These are phyloP conservation scores for Plasmodium adleri DNA, from an alignment of 169 alveolate species.

Conservation along the genomic window DNA sequence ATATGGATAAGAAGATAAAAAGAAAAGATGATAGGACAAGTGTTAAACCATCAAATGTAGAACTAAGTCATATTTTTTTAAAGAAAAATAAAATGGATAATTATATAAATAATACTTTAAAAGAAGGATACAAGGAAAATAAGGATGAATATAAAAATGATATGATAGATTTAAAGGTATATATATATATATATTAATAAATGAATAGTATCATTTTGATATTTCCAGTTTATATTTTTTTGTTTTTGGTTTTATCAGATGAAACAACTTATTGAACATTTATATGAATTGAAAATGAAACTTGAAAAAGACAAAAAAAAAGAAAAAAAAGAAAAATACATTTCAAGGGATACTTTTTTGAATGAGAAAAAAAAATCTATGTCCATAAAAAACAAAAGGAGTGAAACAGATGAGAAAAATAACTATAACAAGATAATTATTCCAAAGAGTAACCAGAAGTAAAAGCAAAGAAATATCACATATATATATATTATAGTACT, in stretches of 20 bases:
- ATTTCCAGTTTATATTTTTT: neutral
- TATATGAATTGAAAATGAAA: slow-evolving; percentile 36
- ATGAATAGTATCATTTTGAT: neutral
- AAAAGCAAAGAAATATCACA: neutral
- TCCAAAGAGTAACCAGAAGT: neutral
- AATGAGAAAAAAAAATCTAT: neutral
- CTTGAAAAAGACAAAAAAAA: slow-evolving; percentile 56
- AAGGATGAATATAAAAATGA: neutral
- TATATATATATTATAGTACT: neutral
- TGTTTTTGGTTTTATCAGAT: slow-evolving; percentile 5
- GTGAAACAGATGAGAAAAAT: neutral
- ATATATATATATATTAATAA: neutral
- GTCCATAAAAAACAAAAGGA: slow-evolving; percentile 6
- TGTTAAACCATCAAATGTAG: neutral
- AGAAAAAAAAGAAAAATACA: slow-evolving; percentile 10
- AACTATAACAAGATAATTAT: neutral
- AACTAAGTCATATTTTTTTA: slow-evolving; percentile 15
- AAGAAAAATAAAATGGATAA: slow-evolving; percentile 25
- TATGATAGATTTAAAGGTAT: neutral
- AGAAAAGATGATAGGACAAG: slow-evolving; percentile 1
- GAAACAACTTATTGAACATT: slow-evolving; percentile 51
- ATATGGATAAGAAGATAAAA: slow-evolving; percentile 21
- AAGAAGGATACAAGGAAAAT: slow-evolving; percentile 9
- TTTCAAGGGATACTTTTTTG: neutral
- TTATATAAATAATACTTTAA: slow-evolving; percentile 10